Base-by-base conservation (phyloP, 1,284 basidiomycete species). In the Coniferiporia weirii region DNA sequence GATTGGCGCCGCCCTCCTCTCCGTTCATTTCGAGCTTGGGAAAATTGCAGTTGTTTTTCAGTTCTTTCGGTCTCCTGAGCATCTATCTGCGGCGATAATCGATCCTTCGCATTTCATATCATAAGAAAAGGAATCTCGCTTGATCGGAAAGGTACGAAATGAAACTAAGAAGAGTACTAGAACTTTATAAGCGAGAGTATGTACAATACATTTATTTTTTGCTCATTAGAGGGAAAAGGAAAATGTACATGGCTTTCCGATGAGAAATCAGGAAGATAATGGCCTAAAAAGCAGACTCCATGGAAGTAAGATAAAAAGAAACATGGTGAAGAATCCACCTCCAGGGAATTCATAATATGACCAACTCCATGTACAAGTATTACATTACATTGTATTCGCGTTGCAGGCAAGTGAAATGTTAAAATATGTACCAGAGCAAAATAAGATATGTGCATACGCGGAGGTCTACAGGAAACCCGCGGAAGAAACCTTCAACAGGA, bases 371-470 rank as follows among this genome's bases (percentile, higher is more conserved):
- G 50, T 51, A 52, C 44, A 48, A 36, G 36, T 51, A 38, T 22
- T 58, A 58, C 57, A 53, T 52, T 58, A 58, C 57, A 58, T 36
- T 45, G 32, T 46, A 48, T 40, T 27, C 38, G 36, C 44, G 51
- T 40, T 38, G 51, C 27, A 40, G 40, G 50, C 13, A 50, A 46
- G 32, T 49, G 40, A 57, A 51, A 34, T 20, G 10, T 43, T 32
- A 57, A 57, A 45, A 38, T 58, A 58, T 58, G 38, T 48, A 50
- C 51, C 48, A 57, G 27, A 57, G 49, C 40, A 34, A 38, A 56
- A 48, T 22, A 38, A 56, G 36, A 56, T 56, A 56, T 56, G 54
- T 49, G 54, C 46, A 48, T 56, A 46, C 27, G n/a, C n/a, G 38
- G 47, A 56, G 35, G 50, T 56, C 54, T 56, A 56, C 44, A 56